A percentile compares a stretch with the other conserved stretches of the same genome.
Conservation (phyloP, 495 filamentous ascomycete species). For the Penicillium longicatenatum region DNA sequence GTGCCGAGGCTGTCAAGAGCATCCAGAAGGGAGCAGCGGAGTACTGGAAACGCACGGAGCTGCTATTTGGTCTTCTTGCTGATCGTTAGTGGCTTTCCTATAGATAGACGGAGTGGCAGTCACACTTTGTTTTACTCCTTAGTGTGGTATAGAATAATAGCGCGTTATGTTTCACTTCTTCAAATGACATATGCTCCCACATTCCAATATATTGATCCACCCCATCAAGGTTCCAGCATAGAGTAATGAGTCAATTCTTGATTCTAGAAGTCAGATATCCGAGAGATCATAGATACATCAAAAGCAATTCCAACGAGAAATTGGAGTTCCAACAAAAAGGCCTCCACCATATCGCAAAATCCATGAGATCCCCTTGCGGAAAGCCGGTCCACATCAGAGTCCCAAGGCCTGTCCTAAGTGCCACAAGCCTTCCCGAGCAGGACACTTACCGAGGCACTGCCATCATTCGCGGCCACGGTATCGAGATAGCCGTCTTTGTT, state of each 20-base stretch:
- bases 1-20: constrained; percentile 43
- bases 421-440: not conserved
- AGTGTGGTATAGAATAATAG: not conserved
- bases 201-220: no score
- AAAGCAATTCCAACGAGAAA: no score
- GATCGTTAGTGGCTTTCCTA: constrained; percentile 12
- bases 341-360: no score
- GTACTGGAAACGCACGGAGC: constrained; percentile 77
- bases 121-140: not conserved
- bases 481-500: not conserved
- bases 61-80: constrained; percentile 67
- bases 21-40: constrained; percentile 62
- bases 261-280: no score
- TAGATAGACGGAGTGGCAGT: not conserved
- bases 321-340: no score
- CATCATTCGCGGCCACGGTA: not conserved
- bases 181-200: not conserved
- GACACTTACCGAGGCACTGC: not conserved
- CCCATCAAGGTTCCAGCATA: no score
- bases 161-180: not conserved
- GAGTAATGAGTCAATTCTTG: no score
- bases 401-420: no score
- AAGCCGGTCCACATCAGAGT: no score
- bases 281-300: no score
- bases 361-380: no score